Evolutionary conservation across 2,329 filamentous ascomycete genomes (phyloP), one percentile per base, ranked within the genome.

Genomic region (Hymenoscyphus fraxineus): DNA sequence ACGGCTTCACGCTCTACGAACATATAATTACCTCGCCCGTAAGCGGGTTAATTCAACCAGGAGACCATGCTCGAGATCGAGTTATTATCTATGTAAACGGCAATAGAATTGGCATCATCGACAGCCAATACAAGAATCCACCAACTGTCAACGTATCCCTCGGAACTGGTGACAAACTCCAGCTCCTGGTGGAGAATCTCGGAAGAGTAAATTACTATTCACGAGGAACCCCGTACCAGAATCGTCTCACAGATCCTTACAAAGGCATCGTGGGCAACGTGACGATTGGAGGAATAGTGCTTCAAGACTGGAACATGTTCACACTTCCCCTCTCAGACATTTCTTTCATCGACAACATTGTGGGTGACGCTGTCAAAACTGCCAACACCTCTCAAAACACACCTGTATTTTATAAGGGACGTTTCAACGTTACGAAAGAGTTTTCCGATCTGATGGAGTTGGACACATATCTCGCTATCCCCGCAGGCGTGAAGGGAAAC

Each of bases 151-250:
- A 64, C 0, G 59, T 83, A 1, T 64, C 70, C 0, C 71, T 83
- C 7, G 67, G 72, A 19, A 66, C 69, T 0, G 79, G 79, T 6
- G 80, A 82, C 66, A 75, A 68, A 31, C 66, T 83, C 5, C 74
- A 77, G 63, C 75, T 83, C 0, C 70, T 83, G 3, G 77, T 82
- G 1, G 81, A 84, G 70, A 83, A 83, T 59, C 75, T 83, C n/a
- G 81, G 81, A 1, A 77, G 81, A 2, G 79, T 82, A 1, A 78
- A 83, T 65, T 82, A 80, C 22, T 54, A 35, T 57, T 54, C 60
- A 10, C 58, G 38, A 32, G 38, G 38, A 22, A 44, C 58, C 12
- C 40, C 39, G 9, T 44, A 39, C 15, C 9, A 60, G 19, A 60
- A 60, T 65, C 76, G 76, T 5, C 73, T 81, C 10, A 73, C 73